These are phyloP conservation scores for Boletus rubroflammeus DNA, from an alignment of 768 basidiomycete species.

Conservation along the genomic window DNA sequence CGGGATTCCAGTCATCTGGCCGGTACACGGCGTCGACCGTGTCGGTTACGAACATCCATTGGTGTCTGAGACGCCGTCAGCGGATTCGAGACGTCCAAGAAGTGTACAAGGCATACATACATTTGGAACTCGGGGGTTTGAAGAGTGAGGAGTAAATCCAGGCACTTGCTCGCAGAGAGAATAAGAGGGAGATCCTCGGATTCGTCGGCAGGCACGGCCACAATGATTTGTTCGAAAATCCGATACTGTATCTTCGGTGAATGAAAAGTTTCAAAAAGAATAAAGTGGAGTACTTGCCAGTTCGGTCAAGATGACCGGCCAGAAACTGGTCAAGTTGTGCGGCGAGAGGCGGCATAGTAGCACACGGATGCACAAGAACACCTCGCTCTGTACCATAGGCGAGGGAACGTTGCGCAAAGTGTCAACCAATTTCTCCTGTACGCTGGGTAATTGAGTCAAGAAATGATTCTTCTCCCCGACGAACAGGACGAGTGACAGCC, in stretches of 20 bases:
- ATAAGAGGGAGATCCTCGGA: conserved; percentile 83
- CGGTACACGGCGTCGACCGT: conserved; percentile 93
- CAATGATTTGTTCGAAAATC: conserved; percentile 79
- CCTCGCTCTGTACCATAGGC: conserved; percentile 88
- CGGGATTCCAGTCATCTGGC: conserved; percentile 77
- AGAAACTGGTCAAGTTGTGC: conserved; percentile 91
- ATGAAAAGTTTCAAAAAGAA: not conserved
- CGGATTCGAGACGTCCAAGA: not conserved
- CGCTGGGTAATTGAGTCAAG: conserved; percentile 80
- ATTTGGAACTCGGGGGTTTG: conserved; percentile 99
- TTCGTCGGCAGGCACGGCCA: conserved; percentile 67
- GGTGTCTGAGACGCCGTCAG: conserved; percentile 53
- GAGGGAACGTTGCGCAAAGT: conserved; percentile 76
- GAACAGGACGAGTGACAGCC: conserved; percentile 84
- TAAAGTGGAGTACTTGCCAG: conserved; percentile 47
- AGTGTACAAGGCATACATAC: conserved; percentile 63
- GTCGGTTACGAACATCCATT: conserved; percentile 99
- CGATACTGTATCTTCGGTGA: conserved; percentile 59
- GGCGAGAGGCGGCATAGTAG: conserved; percentile 86
- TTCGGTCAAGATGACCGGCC: conserved; percentile 94
- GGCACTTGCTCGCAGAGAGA: conserved; percentile 87
- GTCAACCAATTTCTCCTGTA: conserved; percentile 98
- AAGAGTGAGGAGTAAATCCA: conserved; percentile 87
- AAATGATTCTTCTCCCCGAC: conserved; percentile 90
- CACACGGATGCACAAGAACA: conserved; percentile 90